Evolutionary conservation across 148 eudicot species (phyloP), one percentile per base, ranked within the genome.

Genomic region (Cornus suecica): DNA sequence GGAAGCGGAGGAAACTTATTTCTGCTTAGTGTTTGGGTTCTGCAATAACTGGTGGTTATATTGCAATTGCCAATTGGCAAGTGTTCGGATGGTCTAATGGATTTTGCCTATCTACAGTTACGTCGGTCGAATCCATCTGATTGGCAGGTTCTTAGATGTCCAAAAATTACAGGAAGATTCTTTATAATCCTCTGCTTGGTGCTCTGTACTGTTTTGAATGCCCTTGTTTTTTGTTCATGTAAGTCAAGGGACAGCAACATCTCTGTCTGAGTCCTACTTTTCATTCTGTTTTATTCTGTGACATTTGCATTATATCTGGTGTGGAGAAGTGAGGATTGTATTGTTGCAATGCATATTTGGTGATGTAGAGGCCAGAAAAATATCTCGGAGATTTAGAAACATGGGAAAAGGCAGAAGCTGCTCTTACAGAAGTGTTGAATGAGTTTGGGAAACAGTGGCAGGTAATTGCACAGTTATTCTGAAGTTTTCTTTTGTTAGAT

Each of bases 391-490:
- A 93, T 28, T 14, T 88, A 16, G 88, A 81, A 81, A 84, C 93
- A 69, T 96, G 99, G 99, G 87, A 96, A 8, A 88, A 84, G 78
- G 99, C 99, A 10, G 99, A 96, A 84, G 87, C 92, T 79, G 92
- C 92, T 67, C 98, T 96, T 45, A 79, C 88, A 54, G 97, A 93
- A 85, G 99, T 97, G 75, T 71, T 96, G 65, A 81, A 96, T 77
- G 99, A 96, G 79, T 96, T 83, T 82, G 98, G 97, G 41, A 87
- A 91, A 75, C 90, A 92, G 10, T 96, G 99, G 99, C 88, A 93
- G 99, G 99, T 95, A 77, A 72, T 60, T 13, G 51, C 63, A 15
- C 52, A 45, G 22, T 34, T 63, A 13, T 7, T 52, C 14, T 52
- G 45, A 41, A 41, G 5, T 9, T 41, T 41, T 41, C 45, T 41